Percentiles rank a stretch among this genome's conserved stretches.
phyloP scores from a whole-genome alignment of 495 filamentous ascomycete species.

The Penicillium steckii region DNA sequence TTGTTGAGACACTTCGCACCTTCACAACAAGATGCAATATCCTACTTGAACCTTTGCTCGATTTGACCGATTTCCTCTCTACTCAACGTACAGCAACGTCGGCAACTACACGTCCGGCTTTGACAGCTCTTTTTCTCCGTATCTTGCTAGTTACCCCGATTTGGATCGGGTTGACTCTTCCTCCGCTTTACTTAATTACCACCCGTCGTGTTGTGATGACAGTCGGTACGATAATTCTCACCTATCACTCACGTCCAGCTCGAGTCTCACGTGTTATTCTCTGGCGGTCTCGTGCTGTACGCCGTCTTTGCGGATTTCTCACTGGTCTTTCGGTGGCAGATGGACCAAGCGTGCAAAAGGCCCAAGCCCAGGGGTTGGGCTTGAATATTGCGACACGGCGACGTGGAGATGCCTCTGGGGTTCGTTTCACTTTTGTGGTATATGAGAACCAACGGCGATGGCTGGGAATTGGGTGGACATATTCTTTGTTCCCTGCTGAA shows the following conservation, averaged over 20 bases:
- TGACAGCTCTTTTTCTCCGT: conserved; percentile 85
- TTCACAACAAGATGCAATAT: conserved; percentile 91
- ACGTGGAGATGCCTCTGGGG: conserved; percentile 62
- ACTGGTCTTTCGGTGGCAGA: conserved; percentile 76
- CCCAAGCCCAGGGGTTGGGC: conserved; percentile 40
- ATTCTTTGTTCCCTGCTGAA: conserved; percentile 84
- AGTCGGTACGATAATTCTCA: conserved; percentile 76
- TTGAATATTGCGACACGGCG: conserved; percentile 51
- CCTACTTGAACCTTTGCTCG: conserved; percentile 80
- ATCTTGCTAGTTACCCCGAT: conserved; percentile 84
- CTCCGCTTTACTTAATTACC: conserved; percentile 81
- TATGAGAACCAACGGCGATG: conserved; percentile 97
- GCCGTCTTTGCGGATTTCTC: conserved; percentile 61
- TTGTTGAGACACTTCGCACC: conserved; percentile 84
- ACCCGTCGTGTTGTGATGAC: conserved; percentile 77
- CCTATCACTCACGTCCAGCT: conserved; percentile 87
- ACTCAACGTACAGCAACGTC: conserved; percentile 89
- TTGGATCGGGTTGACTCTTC: conserved; percentile 81
- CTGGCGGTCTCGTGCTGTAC: conserved; percentile 79
- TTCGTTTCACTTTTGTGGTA: conserved; percentile 92
- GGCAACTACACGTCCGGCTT: conserved; percentile 86
- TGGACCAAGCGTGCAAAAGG: conserved; percentile 26
- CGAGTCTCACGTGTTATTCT: conserved; percentile 83
- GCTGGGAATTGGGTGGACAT: conserved; percentile 94
- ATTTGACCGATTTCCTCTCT: conserved; percentile 89